Evolutionary conservation across 2,329 filamentous ascomycete species (phyloP).

Genomic region (Gaeumannomyces tritici): DNA sequence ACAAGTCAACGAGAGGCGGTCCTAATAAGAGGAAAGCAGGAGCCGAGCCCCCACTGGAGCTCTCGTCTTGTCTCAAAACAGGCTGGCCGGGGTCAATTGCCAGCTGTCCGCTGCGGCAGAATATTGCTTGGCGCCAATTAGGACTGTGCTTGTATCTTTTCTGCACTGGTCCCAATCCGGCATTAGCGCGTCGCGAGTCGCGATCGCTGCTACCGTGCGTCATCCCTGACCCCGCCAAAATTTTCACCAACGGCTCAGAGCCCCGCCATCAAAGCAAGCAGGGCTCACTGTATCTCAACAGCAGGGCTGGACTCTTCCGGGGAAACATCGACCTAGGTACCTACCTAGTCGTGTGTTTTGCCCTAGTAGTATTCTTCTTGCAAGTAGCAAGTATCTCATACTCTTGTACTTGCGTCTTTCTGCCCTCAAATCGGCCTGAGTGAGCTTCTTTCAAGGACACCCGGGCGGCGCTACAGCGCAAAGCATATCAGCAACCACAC

Average conservation of each 20-base stretch:
- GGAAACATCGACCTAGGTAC: too few relatives aligned
- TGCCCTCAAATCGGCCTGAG: too few relatives aligned
- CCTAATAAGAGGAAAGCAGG: background rate
- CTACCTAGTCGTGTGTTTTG: too few relatives aligned
- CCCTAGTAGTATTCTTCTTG: too few relatives aligned
- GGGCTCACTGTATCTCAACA: too few relatives aligned
- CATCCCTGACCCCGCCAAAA: background rate
- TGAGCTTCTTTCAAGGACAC: background rate
- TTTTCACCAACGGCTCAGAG: background rate
- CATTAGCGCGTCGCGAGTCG: background rate
- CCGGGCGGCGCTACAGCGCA: background rate
- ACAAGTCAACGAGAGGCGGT: background rate
- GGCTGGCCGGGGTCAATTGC: background rate
- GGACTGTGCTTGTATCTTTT: background rate
- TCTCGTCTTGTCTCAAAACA: background rate
- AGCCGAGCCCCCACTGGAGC: background rate
- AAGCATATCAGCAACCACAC: background rate
- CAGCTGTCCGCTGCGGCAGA: conserved; percentile 4
- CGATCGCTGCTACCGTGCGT: background rate
- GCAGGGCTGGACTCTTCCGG: too few relatives aligned
- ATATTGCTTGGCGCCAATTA: background rate
- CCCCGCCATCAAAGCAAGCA: background rate
- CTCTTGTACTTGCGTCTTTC: too few relatives aligned
- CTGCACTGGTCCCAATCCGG: background rate
- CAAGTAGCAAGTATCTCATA: too few relatives aligned